Conservation (phyloP, 2,329 filamentous ascomycete species). For the Aspergillus ochraceoroseus region DNA sequence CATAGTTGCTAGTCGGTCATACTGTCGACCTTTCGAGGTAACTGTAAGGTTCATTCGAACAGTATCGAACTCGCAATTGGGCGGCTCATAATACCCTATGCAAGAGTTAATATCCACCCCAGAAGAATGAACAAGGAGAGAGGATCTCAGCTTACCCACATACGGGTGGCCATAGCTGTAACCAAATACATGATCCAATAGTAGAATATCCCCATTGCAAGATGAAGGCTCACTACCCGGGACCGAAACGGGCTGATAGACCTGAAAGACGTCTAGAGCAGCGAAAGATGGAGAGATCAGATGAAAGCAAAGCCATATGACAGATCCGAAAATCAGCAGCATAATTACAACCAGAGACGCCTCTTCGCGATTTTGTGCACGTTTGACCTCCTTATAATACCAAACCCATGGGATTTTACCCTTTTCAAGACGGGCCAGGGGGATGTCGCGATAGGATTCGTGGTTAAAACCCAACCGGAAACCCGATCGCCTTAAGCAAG, state of each 20-base stretch:
- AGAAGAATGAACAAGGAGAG: background rate
- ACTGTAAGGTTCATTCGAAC: constrained; percentile 73
- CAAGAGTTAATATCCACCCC: background rate
- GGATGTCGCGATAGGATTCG: background rate
- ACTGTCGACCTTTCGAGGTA: constrained; percentile 66
- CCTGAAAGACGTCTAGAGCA: constrained; percentile 61
- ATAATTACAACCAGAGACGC: constrained; percentile 2
- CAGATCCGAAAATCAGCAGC: background rate
- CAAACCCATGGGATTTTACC: background rate
- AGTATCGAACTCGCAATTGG: constrained; percentile 65
- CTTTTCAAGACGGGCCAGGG: background rate
- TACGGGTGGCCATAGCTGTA: constrained; percentile 70
- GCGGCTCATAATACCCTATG: constrained; percentile 58
- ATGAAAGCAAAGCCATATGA: constrained; percentile 6
- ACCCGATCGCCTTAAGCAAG: background rate
- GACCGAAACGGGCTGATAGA: constrained; percentile 60
- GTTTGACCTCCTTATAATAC: background rate
- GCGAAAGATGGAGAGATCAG: constrained; percentile 5
- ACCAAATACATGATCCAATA: constrained; percentile 68
- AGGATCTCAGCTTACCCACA: constrained; percentile 52
- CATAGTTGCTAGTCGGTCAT: constrained; percentile 69
- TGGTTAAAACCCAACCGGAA: background rate
- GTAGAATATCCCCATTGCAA: constrained; percentile 41
- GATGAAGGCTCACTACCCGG: constrained; percentile 32
- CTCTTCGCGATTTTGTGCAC: background rate